Conservation (phyloP, 768 basidiomycete species). For the Leccinum broughii region DNA sequence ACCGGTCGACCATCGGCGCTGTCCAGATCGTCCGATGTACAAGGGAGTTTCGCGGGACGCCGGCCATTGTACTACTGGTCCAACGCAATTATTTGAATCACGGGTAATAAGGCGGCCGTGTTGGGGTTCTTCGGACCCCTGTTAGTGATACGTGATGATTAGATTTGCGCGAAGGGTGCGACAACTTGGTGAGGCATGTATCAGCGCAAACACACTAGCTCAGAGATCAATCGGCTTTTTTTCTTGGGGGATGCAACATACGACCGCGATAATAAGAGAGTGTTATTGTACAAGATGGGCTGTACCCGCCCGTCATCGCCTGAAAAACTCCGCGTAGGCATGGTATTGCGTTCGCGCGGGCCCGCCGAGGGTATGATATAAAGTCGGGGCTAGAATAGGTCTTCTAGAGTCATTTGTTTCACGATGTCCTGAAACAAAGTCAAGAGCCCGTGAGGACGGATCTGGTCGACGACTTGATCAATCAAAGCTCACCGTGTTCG, state of each 20-base stretch:
- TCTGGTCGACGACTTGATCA: neutral
- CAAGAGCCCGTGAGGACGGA: conserved; percentile 8
- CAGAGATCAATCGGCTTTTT: neutral
- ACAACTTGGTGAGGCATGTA: neutral
- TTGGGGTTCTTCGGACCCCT: neutral
- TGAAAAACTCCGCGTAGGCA: conserved; percentile 10
- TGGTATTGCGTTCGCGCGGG: conserved; percentile 22
- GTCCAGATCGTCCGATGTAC: neutral
- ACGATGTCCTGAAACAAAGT: conserved; percentile 76
- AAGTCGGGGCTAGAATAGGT: conserved; percentile 61
- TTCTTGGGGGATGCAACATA: conserved; percentile 16
- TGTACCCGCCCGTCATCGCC: conserved; percentile 13
- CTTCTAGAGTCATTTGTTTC: conserved; percentile 98
- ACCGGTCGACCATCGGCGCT: neutral
- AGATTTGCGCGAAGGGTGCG: neutral
- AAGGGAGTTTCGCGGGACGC: neutral
- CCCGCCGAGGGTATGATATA: conserved; percentile 22
- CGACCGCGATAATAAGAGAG: conserved; percentile 19
- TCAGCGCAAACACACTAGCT: neutral
- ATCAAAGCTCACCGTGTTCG: conserved; percentile 73
- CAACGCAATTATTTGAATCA: neutral
- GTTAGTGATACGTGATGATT: neutral
- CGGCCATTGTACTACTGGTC: neutral
- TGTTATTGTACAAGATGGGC: conserved; percentile 23
- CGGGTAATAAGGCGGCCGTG: neutral